Evolutionary conservation across 768 basidiomycete species (phyloP).

Genomic region (Tricholoma bakamatsutake): DNA sequence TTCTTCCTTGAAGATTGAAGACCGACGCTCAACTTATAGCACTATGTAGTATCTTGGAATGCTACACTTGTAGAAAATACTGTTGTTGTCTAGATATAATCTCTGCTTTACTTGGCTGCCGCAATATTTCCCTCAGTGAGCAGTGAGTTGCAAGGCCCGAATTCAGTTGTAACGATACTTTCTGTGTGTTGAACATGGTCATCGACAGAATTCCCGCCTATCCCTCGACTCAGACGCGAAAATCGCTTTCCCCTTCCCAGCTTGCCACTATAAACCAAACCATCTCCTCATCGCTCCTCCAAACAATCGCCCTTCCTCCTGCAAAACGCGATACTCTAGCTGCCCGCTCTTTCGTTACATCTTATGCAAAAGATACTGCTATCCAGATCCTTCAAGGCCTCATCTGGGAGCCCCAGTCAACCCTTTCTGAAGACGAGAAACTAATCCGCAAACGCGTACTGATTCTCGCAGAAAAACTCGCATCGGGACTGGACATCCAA

Average conservation of each 20-base stretch:
- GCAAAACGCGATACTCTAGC: slow-evolving; percentile 40
- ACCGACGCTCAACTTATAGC: neutral
- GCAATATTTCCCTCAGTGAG: too few relatives aligned
- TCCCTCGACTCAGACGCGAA: slow-evolving; percentile 45
- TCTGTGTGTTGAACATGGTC: neutral
- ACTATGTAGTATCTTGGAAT: neutral
- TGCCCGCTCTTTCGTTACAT: slow-evolving; percentile 43
- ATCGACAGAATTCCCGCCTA: slow-evolving; percentile 33
- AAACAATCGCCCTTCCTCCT: slow-evolving; percentile 42
- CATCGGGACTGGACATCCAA: slow-evolving; percentile 39
- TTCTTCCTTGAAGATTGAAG: slow-evolving; percentile 85
- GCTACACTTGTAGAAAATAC: too few relatives aligned
- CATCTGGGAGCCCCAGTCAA: slow-evolving; percentile 43
- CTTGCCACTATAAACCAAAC: slow-evolving; percentile 40
- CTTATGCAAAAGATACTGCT: slow-evolving; percentile 55
- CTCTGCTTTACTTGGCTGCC: too few relatives aligned
- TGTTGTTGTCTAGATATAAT: too few relatives aligned
- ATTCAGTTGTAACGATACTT: too few relatives aligned
- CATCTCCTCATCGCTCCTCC: slow-evolving; percentile 41
- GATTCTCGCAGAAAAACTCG: slow-evolving; percentile 51
- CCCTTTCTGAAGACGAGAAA: slow-evolving; percentile 33
- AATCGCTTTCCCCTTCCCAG: slow-evolving; percentile 47
- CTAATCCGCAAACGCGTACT: slow-evolving; percentile 44
- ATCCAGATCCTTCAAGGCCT: slow-evolving; percentile 45
- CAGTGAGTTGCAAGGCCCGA: too few relatives aligned